Percentiles rank a stretch among this genome's conserved stretches.
Evolutionary conservation across 352 stramenopile species (phyloP).

Genomic region (Saprolegnia diclina): DNA sequence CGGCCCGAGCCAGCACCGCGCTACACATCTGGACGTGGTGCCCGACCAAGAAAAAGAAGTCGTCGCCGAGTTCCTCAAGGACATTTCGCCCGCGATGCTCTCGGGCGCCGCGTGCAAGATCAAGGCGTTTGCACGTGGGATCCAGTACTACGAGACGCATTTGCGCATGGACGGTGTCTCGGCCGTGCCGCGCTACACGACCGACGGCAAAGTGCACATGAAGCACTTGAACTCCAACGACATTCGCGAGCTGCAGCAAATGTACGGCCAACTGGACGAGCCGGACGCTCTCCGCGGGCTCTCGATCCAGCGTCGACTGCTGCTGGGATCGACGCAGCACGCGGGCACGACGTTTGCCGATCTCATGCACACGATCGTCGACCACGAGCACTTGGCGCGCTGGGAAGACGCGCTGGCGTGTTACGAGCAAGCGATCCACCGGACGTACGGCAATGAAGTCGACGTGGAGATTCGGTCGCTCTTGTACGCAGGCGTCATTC

Average conservation of each 20-base stretch:
- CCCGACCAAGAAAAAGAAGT: slow-evolving; percentile 75
- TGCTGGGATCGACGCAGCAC: slow-evolving; percentile 32
- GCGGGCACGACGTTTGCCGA: slow-evolving; percentile 51
- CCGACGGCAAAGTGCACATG: not conserved
- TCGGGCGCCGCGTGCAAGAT: slow-evolving; percentile 66
- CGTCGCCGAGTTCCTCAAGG: slow-evolving; percentile 68
- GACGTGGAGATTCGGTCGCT: slow-evolving; percentile 15
- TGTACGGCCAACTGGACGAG: slow-evolving; percentile 76
- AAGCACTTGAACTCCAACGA: slow-evolving; percentile 44
- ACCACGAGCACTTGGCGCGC: slow-evolving; percentile 61
- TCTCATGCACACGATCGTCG: slow-evolving; percentile 62
- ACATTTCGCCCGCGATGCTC: slow-evolving; percentile 55
- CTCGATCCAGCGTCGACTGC: slow-evolving; percentile 47
- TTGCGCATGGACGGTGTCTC: slow-evolving; percentile 46
- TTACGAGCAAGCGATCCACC: slow-evolving; percentile 73
- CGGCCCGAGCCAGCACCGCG: slow-evolving; percentile 37
- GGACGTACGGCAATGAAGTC: slow-evolving; percentile 37
- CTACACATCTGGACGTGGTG: slow-evolving; percentile 36
- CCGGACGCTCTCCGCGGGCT: slow-evolving; percentile 56
- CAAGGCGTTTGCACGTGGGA: slow-evolving; percentile 58
- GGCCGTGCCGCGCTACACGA: slow-evolving; percentile 5
- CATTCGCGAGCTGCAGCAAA: slow-evolving; percentile 60
- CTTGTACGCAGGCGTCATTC: slow-evolving; percentile 76
- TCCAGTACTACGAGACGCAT: slow-evolving; percentile 72
- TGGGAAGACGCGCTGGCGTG: slow-evolving; percentile 72